Evolutionary conservation across 208 protist species (phyloP).

Genomic region (Crithidia sp.): DNA sequence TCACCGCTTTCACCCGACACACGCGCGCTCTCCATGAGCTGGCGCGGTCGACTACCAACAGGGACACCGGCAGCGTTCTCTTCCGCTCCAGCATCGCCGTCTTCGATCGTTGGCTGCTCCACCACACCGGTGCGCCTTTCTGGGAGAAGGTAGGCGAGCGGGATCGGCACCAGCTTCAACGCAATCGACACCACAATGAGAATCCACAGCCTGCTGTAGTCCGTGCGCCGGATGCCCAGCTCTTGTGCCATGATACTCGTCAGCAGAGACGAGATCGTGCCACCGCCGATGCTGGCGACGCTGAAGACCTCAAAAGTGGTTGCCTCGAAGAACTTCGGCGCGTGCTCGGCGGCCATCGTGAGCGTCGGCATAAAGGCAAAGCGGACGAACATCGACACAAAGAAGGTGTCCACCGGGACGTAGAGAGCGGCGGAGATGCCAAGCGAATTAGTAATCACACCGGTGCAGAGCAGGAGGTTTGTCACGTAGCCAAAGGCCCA

Average conservation of each 20-base stretch:
- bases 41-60: not conserved
- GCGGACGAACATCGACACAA: conserved; percentile 44
- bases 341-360: conserved; percentile 55
- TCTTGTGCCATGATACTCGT: conserved; percentile 34
- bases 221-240: conserved; percentile 28
- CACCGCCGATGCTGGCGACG: conserved; percentile 42
- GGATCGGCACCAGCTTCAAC: conserved; percentile 53
- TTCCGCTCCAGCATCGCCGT: not conserved
- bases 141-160: conserved; percentile 46
- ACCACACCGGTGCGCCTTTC: conserved; percentile 13
- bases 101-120: conserved; percentile 1
- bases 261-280: conserved; percentile 40
- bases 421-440: conserved; percentile 33
- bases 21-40: not conserved
- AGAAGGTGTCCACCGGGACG: conserved; percentile 56
- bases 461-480: conserved; percentile 56
- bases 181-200: conserved; percentile 39
- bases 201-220: conserved; percentile 38
- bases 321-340: conserved; percentile 52
- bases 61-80: not conserved
- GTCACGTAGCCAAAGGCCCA: conserved; percentile 55
- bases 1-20: conserved; percentile 9
- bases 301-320: conserved; percentile 59
- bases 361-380: conserved; percentile 69
- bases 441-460: conserved; percentile 35